phyloP scores from a whole-genome alignment of 2,329 filamentous ascomycete genomes.

The Alternaria alternata region DNA sequence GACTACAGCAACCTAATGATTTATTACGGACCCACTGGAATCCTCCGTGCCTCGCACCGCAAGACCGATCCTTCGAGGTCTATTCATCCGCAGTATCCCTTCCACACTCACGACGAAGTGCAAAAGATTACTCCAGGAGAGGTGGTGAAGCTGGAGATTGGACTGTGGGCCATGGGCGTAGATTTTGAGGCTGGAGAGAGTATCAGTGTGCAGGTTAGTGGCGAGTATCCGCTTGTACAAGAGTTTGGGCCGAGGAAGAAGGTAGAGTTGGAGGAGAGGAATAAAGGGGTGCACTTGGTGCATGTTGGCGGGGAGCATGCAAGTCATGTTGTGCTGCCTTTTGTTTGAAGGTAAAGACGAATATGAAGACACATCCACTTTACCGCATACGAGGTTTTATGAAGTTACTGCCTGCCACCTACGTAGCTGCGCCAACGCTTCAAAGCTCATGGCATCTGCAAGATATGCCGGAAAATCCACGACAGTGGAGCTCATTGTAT shows the following conservation, averaged over 20 bases:
- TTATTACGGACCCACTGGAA: slow-evolving; percentile 17
- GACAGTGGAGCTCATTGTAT: too few relatives aligned
- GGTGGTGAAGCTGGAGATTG: slow-evolving; percentile 33
- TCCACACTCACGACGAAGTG: slow-evolving; percentile 52
- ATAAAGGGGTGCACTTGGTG: slow-evolving; percentile 19
- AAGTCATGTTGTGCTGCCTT: slow-evolving; percentile 12
- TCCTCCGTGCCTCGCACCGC: slow-evolving; percentile 25
- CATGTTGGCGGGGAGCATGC: slow-evolving; percentile 15
- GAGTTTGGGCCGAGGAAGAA: slow-evolving; percentile 15
- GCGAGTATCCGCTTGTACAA: slow-evolving; percentile 15
- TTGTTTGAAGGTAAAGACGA: neutral
- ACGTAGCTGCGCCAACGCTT: too few relatives aligned
- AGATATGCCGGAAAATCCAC: too few relatives aligned
- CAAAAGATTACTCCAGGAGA: slow-evolving; percentile 51
- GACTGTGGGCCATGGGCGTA: slow-evolving; percentile 46
- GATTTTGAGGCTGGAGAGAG: slow-evolving; percentile 51
- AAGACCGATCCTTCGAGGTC: slow-evolving; percentile 14
- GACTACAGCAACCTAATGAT: slow-evolving; percentile 15
- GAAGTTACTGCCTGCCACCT: too few relatives aligned
- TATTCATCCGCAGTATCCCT: slow-evolving; percentile 31
- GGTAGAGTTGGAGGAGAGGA: slow-evolving; percentile 13
- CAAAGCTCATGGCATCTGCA: too few relatives aligned
- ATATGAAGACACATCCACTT: neutral
- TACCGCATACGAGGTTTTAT: too few relatives aligned
- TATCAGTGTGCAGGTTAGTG: slow-evolving; percentile 11